These are phyloP conservation scores for Urochloa ruziziensis DNA, from an alignment of 176 grass and related monocot genomes.

Conservation along the genomic window DNA sequence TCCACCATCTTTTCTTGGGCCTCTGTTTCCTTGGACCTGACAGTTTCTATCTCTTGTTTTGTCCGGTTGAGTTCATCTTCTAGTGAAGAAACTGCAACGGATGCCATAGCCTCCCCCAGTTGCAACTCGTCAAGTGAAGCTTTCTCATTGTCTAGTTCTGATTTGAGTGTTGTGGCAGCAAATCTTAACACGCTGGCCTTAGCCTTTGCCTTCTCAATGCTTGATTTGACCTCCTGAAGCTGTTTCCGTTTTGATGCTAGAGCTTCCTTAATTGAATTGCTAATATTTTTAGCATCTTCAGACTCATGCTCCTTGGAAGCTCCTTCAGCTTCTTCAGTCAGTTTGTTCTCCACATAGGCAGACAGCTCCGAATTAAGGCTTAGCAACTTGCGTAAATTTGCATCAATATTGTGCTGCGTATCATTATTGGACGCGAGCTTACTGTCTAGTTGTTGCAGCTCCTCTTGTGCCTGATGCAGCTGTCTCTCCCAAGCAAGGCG, in stretches of 20 bases:
- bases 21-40: conserved; percentile 69
- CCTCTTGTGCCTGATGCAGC: conserved; percentile 67
- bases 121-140: conserved; percentile 59
- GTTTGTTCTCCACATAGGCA: conserved; percentile 54
- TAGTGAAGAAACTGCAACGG: conserved; percentile 69
- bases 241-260: conserved; percentile 63
- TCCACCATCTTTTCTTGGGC: conserved; percentile 67
- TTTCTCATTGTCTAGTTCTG: conserved; percentile 64
- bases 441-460: conserved; percentile 58
- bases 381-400: conserved; percentile 50
- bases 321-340: conserved; percentile 58
- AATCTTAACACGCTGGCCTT: conserved; percentile 58
- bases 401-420: conserved; percentile 54
- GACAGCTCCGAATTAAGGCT: conserved; percentile 68
- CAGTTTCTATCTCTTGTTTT: conserved; percentile 70
- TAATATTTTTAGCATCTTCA: conserved; percentile 41
- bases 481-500: conserved; percentile 67
- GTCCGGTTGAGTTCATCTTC: conserved; percentile 81
- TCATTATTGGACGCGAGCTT: conserved; percentile 56
- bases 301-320: conserved; percentile 28
- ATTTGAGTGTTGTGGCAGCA: conserved; percentile 51
- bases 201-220: conserved; percentile 62
- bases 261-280: conserved; percentile 37
- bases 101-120: conserved; percentile 76
- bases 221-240: conserved; percentile 64